These are phyloP conservation scores for Pichia gijzeniarum DNA, from an alignment of 805 yeast species.

Conservation along the genomic window DNA sequence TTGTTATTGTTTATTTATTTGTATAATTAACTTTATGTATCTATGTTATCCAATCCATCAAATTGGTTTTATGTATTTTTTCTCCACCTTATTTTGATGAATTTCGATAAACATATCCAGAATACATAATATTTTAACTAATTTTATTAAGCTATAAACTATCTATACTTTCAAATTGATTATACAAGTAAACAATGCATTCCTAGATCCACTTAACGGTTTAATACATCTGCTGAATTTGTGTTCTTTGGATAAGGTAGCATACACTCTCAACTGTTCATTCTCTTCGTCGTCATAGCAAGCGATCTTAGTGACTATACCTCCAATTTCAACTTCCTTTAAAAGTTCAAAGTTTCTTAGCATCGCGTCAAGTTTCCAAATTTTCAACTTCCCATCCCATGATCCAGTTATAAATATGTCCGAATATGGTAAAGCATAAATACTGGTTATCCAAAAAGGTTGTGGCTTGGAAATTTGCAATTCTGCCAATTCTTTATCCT, in stretches of 20 bases:
- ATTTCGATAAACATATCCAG: constrained; percentile 4
- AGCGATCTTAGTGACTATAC: constrained; percentile 62
- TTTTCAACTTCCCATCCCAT: constrained; percentile 67
- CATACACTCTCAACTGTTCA: constrained; percentile 50
- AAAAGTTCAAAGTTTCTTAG: constrained; percentile 53
- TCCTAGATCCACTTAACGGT: constrained; percentile 58
- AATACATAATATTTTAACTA: neutral
- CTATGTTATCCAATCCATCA: neutral
- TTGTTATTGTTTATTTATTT: neutral
- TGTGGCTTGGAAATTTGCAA: constrained; percentile 60
- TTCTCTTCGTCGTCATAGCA: constrained; percentile 45
- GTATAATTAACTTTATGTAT: neutral
- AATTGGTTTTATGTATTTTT: no score
- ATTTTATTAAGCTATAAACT: neutral
- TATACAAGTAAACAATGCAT: constrained; percentile 57
- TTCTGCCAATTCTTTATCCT: constrained; percentile 29
- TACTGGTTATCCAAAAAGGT: constrained; percentile 82
- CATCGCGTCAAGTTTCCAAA: constrained; percentile 71
- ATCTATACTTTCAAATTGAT: constrained; percentile 25
- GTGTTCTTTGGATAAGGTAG: constrained; percentile 77
- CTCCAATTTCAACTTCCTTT: constrained; percentile 57
- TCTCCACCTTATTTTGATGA: no score
- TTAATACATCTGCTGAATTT: constrained; percentile 82
- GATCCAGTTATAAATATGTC: constrained; percentile 86
- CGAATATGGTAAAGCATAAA: constrained; percentile 77